Evolutionary conservation across 148 eudicot species (phyloP), one percentile per base, ranked within the genome.

Genomic region (Spergularia marina): DNA sequence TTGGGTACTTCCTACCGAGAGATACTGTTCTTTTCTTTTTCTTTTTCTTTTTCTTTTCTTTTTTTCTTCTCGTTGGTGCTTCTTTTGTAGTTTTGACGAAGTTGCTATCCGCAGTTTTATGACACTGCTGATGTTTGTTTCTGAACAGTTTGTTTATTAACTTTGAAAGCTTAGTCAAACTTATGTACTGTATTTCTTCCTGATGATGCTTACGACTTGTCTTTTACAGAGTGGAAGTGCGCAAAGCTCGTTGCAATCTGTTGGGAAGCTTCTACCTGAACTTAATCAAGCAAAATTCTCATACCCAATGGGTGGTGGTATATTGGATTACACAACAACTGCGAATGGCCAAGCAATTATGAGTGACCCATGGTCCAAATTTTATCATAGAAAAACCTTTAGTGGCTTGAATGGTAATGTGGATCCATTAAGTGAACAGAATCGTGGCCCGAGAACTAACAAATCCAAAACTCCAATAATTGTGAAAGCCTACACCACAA

Each of bases 401-500:
- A 83, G 77, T 82, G 93, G 83, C 73, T 66, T 57, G 53, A 83
- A 78, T 78, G 87, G 82, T 71, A 78, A 70, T 68, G 74, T 83
- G 72, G 92, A 86, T 84, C 74, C 76, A 70, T 75, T 80, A 71
- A 78, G 65, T 44, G 97, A 89, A 72, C 96, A 88, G 73, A 88
- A 89, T 75, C 85, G 85, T 30, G 94, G 94, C 14, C 90, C 92
- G 54, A 89, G 90, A 82, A 81, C 82, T 62, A 83, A 76, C 78
- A 91, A 85, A 84, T 81, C 93, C 1, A 92, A 84, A 67, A 84
- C 83, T 77, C 83, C 82, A 70, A 84, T 95, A 69, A 80, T 85
- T 62, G 97, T 92, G 20, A 92, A 90, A 79, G 97, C 96, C 41
- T 91, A 87, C 82, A 82, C 92, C 20, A 84, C 85, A n/a, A 87